These are phyloP conservation scores for Leptosphaerulina australis DNA, from an alignment of 2,329 filamentous ascomycete species.

Conservation along the genomic window DNA sequence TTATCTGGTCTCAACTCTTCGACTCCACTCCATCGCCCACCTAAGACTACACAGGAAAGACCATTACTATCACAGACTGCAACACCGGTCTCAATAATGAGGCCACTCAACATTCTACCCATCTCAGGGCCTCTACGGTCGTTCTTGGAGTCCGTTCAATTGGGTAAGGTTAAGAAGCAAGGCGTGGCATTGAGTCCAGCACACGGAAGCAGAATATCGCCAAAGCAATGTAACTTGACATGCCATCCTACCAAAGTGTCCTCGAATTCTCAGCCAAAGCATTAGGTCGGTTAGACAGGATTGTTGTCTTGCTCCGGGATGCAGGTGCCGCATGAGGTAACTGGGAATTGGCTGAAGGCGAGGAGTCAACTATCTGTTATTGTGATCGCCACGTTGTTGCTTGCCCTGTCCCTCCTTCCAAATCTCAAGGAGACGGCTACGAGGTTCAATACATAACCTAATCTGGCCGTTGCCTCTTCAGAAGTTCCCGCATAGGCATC, in stretches of 20 bases:
- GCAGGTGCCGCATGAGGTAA: conserved; percentile 35
- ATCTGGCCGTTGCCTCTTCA: conserved; percentile 21
- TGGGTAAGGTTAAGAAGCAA: conserved; percentile 39
- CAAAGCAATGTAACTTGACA: conserved; percentile 37
- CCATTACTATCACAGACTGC: conserved; percentile 52
- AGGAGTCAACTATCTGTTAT: conserved; percentile 59
- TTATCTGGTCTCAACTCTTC: conserved; percentile 34
- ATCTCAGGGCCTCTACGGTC: conserved; percentile 28
- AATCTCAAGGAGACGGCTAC: conserved; percentile 31
- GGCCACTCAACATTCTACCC: conserved; percentile 36
- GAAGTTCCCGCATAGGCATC: conserved; percentile 18
- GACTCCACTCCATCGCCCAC: conserved; percentile 32
- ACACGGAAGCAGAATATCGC: conserved; percentile 19
- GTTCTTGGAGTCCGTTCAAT: conserved; percentile 42
- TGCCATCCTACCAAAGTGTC: conserved; percentile 27
- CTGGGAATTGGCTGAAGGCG: conserved; percentile 32
- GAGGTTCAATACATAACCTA: conserved; percentile 19
- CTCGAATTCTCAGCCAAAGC: conserved; percentile 26
- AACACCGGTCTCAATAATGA: conserved; percentile 44
- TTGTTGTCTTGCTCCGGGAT: conserved; percentile 45
- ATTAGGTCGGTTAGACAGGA: conserved; percentile 23
- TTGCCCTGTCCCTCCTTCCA: conserved; percentile 56
- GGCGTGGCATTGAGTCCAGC: conserved; percentile 26
- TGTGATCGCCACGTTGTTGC: conserved; percentile 55
- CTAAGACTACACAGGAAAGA: conserved; percentile 35